phyloP scores from a whole-genome alignment of 306 rosid genomes.

The Geum urbanum region DNA sequence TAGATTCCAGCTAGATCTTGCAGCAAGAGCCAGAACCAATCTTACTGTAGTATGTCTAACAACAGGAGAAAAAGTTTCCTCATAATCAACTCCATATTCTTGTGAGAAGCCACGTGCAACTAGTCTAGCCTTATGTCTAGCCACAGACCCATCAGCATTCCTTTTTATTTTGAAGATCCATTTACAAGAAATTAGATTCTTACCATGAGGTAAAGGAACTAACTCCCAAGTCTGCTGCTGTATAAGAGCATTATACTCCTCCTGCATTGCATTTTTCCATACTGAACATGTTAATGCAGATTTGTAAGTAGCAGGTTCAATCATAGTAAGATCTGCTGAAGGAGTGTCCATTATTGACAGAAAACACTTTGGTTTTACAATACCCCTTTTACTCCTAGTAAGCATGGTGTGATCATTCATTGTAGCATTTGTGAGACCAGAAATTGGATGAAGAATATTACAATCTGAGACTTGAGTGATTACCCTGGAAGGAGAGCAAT shows the following conservation, averaged over 20 bases:
- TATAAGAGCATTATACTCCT: background rate
- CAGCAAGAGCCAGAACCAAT: background rate
- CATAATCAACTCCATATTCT: background rate
- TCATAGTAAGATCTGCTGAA: background rate
- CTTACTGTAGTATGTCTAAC: background rate
- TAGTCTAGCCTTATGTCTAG: background rate
- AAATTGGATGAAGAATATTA: background rate
- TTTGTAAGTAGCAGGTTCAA: background rate
- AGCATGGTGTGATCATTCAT: background rate
- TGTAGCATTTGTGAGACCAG: background rate
- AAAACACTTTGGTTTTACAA: background rate
- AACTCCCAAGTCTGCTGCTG: background rate
- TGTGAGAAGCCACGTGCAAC: background rate
- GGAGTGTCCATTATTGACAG: fast-evolving
- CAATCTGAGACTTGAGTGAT: background rate
- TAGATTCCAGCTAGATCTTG: background rate
- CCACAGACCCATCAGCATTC: background rate
- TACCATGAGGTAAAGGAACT: background rate
- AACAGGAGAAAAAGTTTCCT: background rate
- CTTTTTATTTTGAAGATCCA: background rate
- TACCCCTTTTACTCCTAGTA: background rate
- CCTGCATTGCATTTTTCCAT: background rate
- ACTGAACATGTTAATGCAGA: background rate
- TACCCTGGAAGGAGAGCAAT: background rate
- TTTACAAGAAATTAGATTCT: too few species aligned